Percentiles rank a stretch among this genome's conserved stretches.
Evolutionary conservation across 768 basidiomycete species (phyloP).

Genomic region (Tylopilus plumbeoviolaceoides): DNA sequence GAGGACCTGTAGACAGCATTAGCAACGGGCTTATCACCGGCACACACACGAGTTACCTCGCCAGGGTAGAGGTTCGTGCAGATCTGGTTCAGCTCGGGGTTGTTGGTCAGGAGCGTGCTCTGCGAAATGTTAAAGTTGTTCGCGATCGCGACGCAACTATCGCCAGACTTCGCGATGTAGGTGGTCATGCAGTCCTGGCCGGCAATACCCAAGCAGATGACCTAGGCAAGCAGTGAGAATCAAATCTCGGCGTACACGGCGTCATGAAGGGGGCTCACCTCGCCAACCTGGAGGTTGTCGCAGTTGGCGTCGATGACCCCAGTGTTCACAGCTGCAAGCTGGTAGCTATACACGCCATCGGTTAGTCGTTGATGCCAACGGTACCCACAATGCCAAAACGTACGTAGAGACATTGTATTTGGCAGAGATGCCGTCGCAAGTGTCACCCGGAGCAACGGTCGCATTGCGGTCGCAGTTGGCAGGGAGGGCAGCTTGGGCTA

Average conservation of each 20-base stretch:
- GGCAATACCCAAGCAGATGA: constrained; percentile 52
- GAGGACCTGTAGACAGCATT: constrained; percentile 17
- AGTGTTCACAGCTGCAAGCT: constrained; percentile 51
- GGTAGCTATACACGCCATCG: constrained; percentile 37
- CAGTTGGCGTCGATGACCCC: constrained; percentile 49
- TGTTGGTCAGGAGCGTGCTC: constrained; percentile 52
- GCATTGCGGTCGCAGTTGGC: constrained; percentile 55
- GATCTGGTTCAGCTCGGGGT: constrained; percentile 52
- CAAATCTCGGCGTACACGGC: background rate
- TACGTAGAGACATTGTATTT: constrained; percentile 60
- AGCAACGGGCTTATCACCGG: background rate
- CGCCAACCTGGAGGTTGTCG: constrained; percentile 50
- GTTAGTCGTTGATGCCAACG: background rate
- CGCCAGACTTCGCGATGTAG: constrained; percentile 43
- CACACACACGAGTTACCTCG: constrained; percentile 40
- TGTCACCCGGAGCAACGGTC: constrained; percentile 53
- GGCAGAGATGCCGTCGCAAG: constrained; percentile 64
- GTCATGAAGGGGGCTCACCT: constrained; percentile 30
- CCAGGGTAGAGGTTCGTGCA: constrained; percentile 56
- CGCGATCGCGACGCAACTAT: constrained; percentile 48
- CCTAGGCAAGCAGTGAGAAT: constrained; percentile 17
- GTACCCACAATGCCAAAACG: constrained; percentile 16
- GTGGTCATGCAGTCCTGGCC: constrained; percentile 56
- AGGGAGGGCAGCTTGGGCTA: constrained; percentile 42
- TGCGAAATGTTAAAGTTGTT: constrained; percentile 38